Base-by-base conservation (phyloP, 805 yeast species). In the Candida ortonii region DNA sequence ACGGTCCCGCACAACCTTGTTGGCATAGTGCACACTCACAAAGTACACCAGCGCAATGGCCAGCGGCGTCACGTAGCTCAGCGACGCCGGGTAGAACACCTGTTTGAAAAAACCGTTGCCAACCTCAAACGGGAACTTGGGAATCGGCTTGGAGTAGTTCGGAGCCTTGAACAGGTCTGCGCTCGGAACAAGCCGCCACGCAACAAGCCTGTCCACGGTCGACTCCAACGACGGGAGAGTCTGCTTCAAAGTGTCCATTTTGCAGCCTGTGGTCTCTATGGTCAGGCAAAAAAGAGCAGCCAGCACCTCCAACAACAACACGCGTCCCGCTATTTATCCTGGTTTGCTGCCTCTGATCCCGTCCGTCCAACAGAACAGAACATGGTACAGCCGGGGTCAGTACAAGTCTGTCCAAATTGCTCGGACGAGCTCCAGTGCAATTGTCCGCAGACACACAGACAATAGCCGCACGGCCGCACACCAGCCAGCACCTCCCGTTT, bases 41-140 rank as follows among this genome's bases (percentile, higher is more conserved):
- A 82, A 82, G 53, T 80, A 80, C 12, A 69, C 62, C 4, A 75
- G 41, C 9, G 84, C 82, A 36, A 80, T 68, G 11, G 73, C 59
- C 41, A 80, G 46, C 3, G 85, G 84, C 14, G 79, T 71, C 16
- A 66, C 48, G 24, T 69, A 68, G 38, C 70, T 65, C 68, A 80
- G 64, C 16, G 76, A 59, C 8, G 40, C 18, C 14, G 64, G 57
- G 46, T 68, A 75, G 5, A 72, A 34, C 12, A 22, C 30, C 14
- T 64, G 54, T 7, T 27, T 39, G 31, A 73, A 43, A 7, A 45
- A 44, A 3, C 26, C 31, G 31, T 36, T 34, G 15, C 35, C 31
- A 4, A 41, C 30, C 11, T 31, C 22, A 31, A 55, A 55, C 2
- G 67, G 66, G 31, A 47, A 47, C 13, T 49, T 47, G 11, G 56